These are phyloP conservation scores for Fabrea salina DNA, from an alignment of 169 alveolate genomes.

Conservation along the genomic window DNA sequence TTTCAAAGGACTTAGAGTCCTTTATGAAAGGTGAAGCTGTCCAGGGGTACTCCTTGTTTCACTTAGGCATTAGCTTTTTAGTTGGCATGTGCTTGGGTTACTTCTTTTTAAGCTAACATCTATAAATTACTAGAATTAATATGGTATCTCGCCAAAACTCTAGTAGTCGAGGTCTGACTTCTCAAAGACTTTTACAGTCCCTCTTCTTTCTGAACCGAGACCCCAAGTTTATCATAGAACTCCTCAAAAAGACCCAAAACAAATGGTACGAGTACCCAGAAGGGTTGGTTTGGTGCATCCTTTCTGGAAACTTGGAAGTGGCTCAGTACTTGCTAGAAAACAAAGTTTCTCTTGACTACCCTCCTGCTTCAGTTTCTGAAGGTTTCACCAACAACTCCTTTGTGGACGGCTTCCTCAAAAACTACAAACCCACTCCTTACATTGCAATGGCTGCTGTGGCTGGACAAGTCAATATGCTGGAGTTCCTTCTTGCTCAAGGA, in stretches of 20 bases:
- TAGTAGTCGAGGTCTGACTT: no score
- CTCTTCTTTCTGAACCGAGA: not conserved
- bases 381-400: not conserved
- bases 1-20: not conserved
- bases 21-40: not conserved
- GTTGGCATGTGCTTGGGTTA: slow-evolving; percentile 16
- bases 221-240: not conserved
- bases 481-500: not conserved
- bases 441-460: not conserved
- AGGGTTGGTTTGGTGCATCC: not conserved
- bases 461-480: not conserved
- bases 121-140: no score
- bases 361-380: not conserved
- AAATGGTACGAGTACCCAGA: slow-evolving; percentile 13
- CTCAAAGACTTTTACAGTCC: not conserved
- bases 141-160: no score
- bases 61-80: not conserved
- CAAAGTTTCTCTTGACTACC: not conserved
- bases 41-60: not conserved
- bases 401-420: not conserved
- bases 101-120: no score
- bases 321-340: not conserved
- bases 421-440: not conserved
- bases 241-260: not conserved
- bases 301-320: not conserved